A percentile compares a stretch with the other conserved stretches of the same genome.
Evolutionary conservation across 108 stramenopile species (phyloP).

Genomic region (Nitzschia inconspicua): DNA sequence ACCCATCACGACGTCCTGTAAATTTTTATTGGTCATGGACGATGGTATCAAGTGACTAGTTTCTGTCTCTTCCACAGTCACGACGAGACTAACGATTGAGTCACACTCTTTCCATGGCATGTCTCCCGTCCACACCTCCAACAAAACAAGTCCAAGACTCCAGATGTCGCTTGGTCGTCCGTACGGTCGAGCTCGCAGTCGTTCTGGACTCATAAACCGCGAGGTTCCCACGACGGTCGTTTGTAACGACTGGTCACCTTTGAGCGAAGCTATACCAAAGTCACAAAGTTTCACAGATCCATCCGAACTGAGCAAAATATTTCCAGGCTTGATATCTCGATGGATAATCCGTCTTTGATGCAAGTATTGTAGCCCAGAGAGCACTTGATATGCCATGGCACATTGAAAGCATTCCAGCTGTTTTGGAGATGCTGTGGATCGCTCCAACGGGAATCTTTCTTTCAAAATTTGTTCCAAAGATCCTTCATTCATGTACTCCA

Average conservation of each 20-base stretch:
- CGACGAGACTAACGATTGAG: constrained; percentile 52
- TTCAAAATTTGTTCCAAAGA: constrained; percentile 43
- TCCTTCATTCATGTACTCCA: constrained; percentile 85
- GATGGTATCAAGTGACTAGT: constrained; percentile 34
- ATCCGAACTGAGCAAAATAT: constrained; percentile 63
- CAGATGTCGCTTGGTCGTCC: constrained; percentile 81
- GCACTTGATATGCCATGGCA: constrained; percentile 69
- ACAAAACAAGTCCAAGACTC: constrained; percentile 81
- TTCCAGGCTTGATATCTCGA: constrained; percentile 92
- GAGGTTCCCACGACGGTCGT: constrained; percentile 86
- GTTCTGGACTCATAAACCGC: constrained; percentile 85
- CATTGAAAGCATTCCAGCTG: constrained; percentile 39
- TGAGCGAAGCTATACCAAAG: constrained; percentile 79
- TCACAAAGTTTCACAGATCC: constrained; percentile 90
- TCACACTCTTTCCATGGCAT: constrained; percentile 53
- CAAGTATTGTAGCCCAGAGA: constrained; percentile 85
- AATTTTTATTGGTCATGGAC: not conserved
- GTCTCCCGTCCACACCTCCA: constrained; percentile 62
- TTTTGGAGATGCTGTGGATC: not conserved
- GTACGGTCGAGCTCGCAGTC: constrained; percentile 74
- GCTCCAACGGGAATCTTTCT: not conserved
- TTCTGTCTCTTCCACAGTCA: constrained; percentile 58
- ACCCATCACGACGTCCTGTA: constrained; percentile 37
- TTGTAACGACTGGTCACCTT: constrained; percentile 45
- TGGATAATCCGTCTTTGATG: constrained; percentile 82